Percentiles rank a stretch among this genome's conserved stretches.
Evolutionary conservation across 148 eudicot genomes (phyloP).

Genomic region (Vaccinium myrtillus): DNA sequence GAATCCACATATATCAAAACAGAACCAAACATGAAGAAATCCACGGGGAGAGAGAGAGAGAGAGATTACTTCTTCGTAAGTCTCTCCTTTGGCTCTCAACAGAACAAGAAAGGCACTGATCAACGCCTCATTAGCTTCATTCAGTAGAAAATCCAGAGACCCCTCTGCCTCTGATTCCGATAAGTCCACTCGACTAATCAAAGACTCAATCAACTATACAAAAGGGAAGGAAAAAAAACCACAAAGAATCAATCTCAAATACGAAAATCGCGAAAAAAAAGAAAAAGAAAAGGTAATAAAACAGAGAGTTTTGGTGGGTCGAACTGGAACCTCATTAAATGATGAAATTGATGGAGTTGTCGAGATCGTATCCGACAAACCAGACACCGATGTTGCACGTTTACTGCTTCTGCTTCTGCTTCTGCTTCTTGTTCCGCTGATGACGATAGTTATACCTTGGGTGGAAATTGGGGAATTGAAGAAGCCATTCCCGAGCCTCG

Average conservation of each 20-base stretch:
- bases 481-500: background rate
- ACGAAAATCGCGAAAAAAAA: background rate
- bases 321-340: constrained; percentile 42
- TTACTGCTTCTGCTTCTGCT: background rate
- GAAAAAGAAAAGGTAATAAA: background rate
- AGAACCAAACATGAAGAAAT: background rate
- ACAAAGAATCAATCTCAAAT: background rate
- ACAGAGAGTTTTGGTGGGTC: background rate
- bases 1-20: background rate
- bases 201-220: constrained; percentile 69
- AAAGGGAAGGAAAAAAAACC: background rate
- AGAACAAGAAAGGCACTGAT: constrained; percentile 94
- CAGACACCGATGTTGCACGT: constrained; percentile 14
- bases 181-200: constrained; percentile 64
- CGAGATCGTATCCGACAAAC: constrained; percentile 17
- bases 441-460: background rate
- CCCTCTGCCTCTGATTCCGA: constrained; percentile 68
- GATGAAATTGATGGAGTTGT: constrained; percentile 33
- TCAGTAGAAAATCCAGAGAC: constrained; percentile 66
- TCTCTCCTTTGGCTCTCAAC: constrained; percentile 97
- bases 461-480: background rate
- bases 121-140: constrained; percentile 74
- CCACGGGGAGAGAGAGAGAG: background rate
- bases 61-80: constrained; percentile 73
- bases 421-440: background rate